Evolutionary conservation across 176 grass and related monocot species (phyloP).

Genomic region (Oropetium thomaeum): DNA sequence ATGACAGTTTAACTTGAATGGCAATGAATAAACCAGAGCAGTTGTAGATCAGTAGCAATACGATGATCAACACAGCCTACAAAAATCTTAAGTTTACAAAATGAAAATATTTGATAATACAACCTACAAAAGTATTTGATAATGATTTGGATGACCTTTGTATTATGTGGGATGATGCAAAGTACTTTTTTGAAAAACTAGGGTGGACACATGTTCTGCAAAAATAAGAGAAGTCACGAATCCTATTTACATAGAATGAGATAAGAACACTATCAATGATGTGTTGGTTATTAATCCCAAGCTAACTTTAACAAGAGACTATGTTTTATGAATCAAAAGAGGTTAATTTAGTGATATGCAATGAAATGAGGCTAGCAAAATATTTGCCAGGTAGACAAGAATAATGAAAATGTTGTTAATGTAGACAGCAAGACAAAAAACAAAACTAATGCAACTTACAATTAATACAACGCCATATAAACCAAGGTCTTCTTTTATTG

Average conservation of each 20-base stretch:
- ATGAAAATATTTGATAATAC: background rate
- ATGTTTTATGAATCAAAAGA: conserved; percentile 19
- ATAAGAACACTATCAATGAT: background rate
- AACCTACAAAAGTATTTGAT: background rate
- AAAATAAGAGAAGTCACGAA: background rate
- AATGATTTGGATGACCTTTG: background rate
- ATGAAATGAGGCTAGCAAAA: background rate
- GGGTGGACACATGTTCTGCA: background rate
- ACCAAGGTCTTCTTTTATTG: conserved; percentile 40
- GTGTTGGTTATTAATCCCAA: background rate
- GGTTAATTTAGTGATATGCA: background rate
- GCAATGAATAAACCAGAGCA: conserved; percentile 55
- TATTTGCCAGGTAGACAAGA: background rate
- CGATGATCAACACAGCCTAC: conserved; percentile 45
- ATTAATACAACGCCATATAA: conserved; percentile 56
- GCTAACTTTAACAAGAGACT: conserved; percentile 16
- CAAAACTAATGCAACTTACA: conserved; percentile 39
- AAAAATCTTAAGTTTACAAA: background rate
- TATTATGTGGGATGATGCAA: conserved; percentile 3
- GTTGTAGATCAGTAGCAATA: conserved; percentile 69
- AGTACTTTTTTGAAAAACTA: conserved; percentile 13
- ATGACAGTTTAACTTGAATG: conserved; percentile 39
- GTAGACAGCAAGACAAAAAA: background rate
- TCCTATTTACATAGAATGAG: conserved; percentile 1
- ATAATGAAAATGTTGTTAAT: background rate